Evolutionary conservation across 2,329 filamentous ascomycete genomes (phyloP).

Genomic region (Hymenoscyphus fructigenus): DNA sequence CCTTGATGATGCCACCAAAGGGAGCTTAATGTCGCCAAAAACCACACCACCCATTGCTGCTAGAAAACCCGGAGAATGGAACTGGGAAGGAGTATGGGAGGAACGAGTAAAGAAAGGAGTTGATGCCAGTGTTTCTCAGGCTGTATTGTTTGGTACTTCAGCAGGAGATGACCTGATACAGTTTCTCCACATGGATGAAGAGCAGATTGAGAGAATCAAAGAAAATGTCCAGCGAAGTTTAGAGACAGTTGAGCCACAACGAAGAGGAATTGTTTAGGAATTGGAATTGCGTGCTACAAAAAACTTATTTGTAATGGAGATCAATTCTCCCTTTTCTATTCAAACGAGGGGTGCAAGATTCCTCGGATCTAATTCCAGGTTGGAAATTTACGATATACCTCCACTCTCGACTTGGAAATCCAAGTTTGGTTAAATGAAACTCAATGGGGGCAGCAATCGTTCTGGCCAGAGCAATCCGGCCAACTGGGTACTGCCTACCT

Average conservation of each 20-base stretch:
- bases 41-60: constrained; percentile 22
- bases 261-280: constrained; percentile 27
- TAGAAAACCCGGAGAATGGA: constrained; percentile 79
- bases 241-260: constrained; percentile 41
- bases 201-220: constrained; percentile 57
- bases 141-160: constrained; percentile 70
- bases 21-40: constrained; percentile 24
- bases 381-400: neutral
- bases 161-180: constrained; percentile 69
- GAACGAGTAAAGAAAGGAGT: constrained; percentile 80
- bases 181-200: constrained; percentile 64
- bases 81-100: constrained; percentile 97
- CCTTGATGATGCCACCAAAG: constrained; percentile 17
- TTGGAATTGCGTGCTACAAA: neutral
- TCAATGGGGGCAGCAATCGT: neutral
- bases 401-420: neutral
- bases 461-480: neutral
- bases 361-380: neutral
- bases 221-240: constrained; percentile 52
- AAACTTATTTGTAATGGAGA: constrained; percentile 28
- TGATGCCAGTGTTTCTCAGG: constrained; percentile 73
- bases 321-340: neutral
- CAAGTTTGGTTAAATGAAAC: neutral
- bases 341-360: neutral
- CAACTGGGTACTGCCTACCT: neutral